Conservation (phyloP, 495 filamentous ascomycete genomes). For the Beverwykella pulmonaria region DNA sequence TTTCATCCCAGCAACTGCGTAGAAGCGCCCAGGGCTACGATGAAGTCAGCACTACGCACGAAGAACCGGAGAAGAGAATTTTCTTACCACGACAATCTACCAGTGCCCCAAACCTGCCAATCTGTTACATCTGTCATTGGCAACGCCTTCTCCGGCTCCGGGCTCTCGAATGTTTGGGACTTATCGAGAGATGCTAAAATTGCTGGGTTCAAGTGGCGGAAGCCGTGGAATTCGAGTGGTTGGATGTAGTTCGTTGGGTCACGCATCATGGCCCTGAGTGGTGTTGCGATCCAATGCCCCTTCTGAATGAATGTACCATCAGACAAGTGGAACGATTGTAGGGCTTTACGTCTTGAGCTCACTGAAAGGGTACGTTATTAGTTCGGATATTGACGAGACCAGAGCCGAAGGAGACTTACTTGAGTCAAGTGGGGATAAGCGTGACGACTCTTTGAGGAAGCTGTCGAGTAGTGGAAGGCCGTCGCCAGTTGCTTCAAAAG, state of each 20-base stretch:
- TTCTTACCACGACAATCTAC: not conserved
- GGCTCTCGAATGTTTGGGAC: not conserved
- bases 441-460: constrained; percentile 18
- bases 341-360: constrained; percentile 5
- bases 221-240: constrained; percentile 13
- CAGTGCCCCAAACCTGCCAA: constrained; percentile 8
- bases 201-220: not conserved
- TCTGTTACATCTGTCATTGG: not conserved
- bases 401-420: not conserved
- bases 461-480: constrained; percentile 20
- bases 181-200: not conserved
- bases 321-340: constrained; percentile 13
- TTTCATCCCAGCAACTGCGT: constrained; percentile 1
- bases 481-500: not conserved
- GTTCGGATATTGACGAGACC: not conserved
- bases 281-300: constrained; percentile 11
- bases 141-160: not conserved
- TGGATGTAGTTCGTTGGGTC: not conserved
- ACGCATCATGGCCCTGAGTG: not conserved
- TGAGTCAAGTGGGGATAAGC: constrained; percentile 8
- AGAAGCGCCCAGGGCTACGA: constrained; percentile 10
- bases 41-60: not conserved
- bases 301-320: constrained; percentile 7
- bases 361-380: not conserved
- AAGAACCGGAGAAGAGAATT: not conserved